Conservation (phyloP, 306 rosid genomes). For the Pterocarpus macrocarpus region DNA sequence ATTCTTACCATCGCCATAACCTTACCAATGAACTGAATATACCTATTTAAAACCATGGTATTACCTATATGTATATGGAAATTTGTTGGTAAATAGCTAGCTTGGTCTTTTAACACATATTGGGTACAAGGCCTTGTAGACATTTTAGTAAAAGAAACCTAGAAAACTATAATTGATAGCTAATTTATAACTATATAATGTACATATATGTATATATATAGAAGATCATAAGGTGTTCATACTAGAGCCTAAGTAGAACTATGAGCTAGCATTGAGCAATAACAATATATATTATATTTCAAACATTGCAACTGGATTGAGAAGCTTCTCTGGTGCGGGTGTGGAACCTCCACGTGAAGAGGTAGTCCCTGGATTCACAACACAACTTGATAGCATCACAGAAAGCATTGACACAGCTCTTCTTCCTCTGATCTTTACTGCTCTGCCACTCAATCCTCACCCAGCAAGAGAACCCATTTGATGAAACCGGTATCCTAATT, state of each 20-base stretch:
- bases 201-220: slow-evolving; percentile 8
- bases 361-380: slow-evolving; percentile 81
- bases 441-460: slow-evolving; percentile 86
- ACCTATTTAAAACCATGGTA: too few species aligned
- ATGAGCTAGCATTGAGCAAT: neutral
- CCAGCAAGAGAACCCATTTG: slow-evolving; percentile 91
- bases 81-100: neutral
- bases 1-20: too few species aligned
- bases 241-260: slow-evolving; percentile 26
- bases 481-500: slow-evolving; percentile 54
- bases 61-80: too few species aligned
- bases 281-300: neutral
- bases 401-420: slow-evolving; percentile 63
- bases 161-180: slow-evolving; percentile 32
- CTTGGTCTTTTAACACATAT: neutral
- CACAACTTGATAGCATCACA: slow-evolving; percentile 72
- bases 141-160: slow-evolving; percentile 23
- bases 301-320: slow-evolving; percentile 58
- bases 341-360: slow-evolving; percentile 90
- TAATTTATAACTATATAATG: slow-evolving; percentile 3
- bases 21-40: too few species aligned
- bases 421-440: slow-evolving; percentile 49
- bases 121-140: neutral
- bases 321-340: slow-evolving; percentile 63
- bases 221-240: neutral